Conservation (phyloP, 805 yeast species). For the Cyberlindnera misumaiensis region DNA sequence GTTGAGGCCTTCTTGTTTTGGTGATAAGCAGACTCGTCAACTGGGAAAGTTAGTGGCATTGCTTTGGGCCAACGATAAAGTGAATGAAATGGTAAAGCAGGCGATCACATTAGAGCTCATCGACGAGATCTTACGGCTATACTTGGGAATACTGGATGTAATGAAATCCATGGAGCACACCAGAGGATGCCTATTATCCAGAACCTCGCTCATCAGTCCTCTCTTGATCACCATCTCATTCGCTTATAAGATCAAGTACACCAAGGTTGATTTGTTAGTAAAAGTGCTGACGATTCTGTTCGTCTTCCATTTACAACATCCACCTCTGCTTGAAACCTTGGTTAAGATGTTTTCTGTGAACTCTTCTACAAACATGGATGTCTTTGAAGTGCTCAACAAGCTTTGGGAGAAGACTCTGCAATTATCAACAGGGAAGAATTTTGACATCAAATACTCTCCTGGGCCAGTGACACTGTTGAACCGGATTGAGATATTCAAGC, state of each 20-base stretch:
- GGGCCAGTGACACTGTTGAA: conserved; percentile 21
- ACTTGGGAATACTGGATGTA: conserved; percentile 10
- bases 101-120: conserved; percentile 10
- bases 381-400: conserved; percentile 19
- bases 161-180: conserved; percentile 5
- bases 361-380: conserved; percentile 15
- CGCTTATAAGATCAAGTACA: conserved; percentile 14
- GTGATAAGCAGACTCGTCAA: not conserved
- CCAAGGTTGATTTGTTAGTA: conserved; percentile 7
- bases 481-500: conserved; percentile 9
- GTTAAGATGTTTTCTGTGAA: conserved; percentile 11
- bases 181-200: conserved; percentile 6
- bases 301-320: conserved; percentile 11
- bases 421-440: not conserved
- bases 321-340: conserved; percentile 7
- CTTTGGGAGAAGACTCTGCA: conserved; percentile 22
- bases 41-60: conserved; percentile 11
- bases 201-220: conserved; percentile 18
- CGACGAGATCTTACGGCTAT: conserved; percentile 8
- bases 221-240: conserved; percentile 20
- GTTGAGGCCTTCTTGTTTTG: not conserved
- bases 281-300: conserved; percentile 14
- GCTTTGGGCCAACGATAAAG: conserved; percentile 10
- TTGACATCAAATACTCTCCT: conserved; percentile 6
- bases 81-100: conserved; percentile 13